phyloP scores from a whole-genome alignment of 768 basidiomycete species.

The Lentinus tigrinus region DNA sequence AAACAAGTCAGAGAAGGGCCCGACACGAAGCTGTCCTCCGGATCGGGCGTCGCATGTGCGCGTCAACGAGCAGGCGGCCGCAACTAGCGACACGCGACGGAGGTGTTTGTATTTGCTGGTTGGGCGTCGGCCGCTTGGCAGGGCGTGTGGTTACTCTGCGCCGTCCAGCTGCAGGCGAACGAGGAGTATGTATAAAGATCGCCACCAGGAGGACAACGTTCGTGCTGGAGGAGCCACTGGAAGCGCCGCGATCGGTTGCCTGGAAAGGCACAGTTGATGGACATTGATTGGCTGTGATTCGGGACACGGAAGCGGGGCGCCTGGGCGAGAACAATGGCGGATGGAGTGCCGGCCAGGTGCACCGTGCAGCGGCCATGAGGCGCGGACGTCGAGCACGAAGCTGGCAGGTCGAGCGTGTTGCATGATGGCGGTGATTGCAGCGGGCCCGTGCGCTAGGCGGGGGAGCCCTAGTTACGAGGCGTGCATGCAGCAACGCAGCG shows the following conservation, averaged over 20 bases:
- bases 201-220: not conserved
- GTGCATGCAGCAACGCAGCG: not conserved
- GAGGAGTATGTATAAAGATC: too few species aligned
- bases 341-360: conserved; percentile 3
- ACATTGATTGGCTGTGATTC: conserved; percentile 12
- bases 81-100: not conserved
- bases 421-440: conserved; percentile 7
- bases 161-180: not conserved
- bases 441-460: not conserved
- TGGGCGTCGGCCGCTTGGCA: not conserved
- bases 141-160: not conserved
- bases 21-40: not conserved
- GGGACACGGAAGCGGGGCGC: not conserved
- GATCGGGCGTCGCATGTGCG: not conserved
- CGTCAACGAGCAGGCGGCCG: not conserved
- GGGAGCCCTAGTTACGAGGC: not conserved
- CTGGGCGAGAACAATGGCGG: conserved; percentile 8
- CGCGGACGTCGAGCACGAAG: not conserved
- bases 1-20: conserved; percentile 11
- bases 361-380: not conserved
- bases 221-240: not conserved
- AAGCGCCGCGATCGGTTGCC: conserved; percentile 4
- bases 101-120: not conserved
- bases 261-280: conserved; percentile 16
- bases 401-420: not conserved